A percentile compares a stretch with the other conserved stretches of the same genome.
Conservation (phyloP, 1,284 basidiomycete genomes). For the Cronartium ribicola region DNA sequence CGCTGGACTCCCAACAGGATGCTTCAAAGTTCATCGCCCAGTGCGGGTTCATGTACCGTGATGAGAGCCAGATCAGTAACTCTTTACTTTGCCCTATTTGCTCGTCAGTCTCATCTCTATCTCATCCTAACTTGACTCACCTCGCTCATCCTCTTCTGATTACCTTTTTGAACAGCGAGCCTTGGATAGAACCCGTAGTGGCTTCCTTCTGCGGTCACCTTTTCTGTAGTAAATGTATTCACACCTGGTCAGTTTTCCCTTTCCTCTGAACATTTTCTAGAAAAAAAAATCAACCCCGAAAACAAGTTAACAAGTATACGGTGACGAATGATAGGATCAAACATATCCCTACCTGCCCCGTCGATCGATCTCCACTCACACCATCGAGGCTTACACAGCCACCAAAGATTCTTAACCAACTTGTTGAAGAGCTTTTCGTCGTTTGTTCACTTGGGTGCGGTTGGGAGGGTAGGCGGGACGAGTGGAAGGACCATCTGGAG, state of each 20-base stretch:
- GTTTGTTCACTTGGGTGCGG: slow-evolving; percentile 35
- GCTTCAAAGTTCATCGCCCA: slow-evolving; percentile 31
- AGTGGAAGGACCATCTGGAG: slow-evolving; percentile 34
- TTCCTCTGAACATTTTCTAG: background rate
- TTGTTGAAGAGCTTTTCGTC: slow-evolving; percentile 22
- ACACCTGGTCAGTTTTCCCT: slow-evolving; percentile 29
- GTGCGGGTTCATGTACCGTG: slow-evolving; percentile 33
- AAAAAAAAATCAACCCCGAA: background rate
- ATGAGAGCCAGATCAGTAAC: slow-evolving; percentile 28
- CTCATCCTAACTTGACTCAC: background rate
- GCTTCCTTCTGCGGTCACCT: slow-evolving; percentile 29
- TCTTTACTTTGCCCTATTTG: slow-evolving; percentile 29
- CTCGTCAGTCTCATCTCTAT: slow-evolving; percentile 12
- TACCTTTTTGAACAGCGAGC: slow-evolving; percentile 6
- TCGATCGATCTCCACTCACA: slow-evolving; percentile 32
- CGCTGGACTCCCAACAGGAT: slow-evolving; percentile 16
- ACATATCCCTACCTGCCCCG: slow-evolving; percentile 33
- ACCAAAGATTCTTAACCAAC: slow-evolving; percentile 14
- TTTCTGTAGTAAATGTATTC: slow-evolving; percentile 33
- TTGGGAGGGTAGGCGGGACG: slow-evolving; percentile 28
- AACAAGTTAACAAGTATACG: background rate
- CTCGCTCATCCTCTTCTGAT: background rate
- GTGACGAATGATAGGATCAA: slow-evolving; percentile 8
- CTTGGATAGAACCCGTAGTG: slow-evolving; percentile 36
- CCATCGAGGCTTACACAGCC: slow-evolving; percentile 14